phyloP scores from a whole-genome alignment of 768 basidiomycete genomes.

The Tremella yokohamensis region DNA sequence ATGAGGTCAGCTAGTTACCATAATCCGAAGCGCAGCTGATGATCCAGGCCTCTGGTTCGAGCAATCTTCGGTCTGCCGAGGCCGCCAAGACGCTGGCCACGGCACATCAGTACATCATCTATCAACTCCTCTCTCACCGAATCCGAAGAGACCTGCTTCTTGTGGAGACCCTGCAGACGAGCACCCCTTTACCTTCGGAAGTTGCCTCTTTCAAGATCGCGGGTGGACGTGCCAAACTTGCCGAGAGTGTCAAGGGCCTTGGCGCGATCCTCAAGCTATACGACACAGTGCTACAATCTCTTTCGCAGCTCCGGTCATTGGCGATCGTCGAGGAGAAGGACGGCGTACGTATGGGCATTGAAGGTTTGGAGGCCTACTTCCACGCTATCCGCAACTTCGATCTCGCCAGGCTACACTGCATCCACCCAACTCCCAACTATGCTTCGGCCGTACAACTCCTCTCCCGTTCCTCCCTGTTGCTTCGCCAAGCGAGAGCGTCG shows the following conservation, averaged over 20 bases:
- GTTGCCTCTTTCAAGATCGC: conserved; percentile 25
- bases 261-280: conserved; percentile 80
- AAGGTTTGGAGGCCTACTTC: conserved; percentile 69
- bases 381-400: conserved; percentile 72
- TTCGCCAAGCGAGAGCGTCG: conserved; percentile 26
- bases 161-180: conserved; percentile 58
- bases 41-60: conserved; percentile 37
- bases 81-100: conserved; percentile 54
- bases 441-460: conserved; percentile 43
- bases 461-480: conserved; percentile 13
- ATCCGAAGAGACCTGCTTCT: conserved; percentile 85
- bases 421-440: conserved; percentile 45
- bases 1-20: conserved; percentile 73
- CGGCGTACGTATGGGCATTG: conserved; percentile 72
- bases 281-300: conserved; percentile 77
- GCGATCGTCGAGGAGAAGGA: conserved; percentile 84
- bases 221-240: conserved; percentile 36
- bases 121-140: conserved; percentile 79
- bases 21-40: conserved; percentile 48
- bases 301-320: conserved; percentile 76
- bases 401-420: conserved; percentile 68
- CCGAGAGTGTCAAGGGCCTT: conserved; percentile 59
- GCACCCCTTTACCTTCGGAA: conserved; percentile 26
- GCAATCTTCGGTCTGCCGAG: conserved; percentile 34
- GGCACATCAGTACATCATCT: conserved; percentile 81